Base-by-base conservation (phyloP, 1,284 basidiomycete species). In the Anthracocystis walkeri region DNA sequence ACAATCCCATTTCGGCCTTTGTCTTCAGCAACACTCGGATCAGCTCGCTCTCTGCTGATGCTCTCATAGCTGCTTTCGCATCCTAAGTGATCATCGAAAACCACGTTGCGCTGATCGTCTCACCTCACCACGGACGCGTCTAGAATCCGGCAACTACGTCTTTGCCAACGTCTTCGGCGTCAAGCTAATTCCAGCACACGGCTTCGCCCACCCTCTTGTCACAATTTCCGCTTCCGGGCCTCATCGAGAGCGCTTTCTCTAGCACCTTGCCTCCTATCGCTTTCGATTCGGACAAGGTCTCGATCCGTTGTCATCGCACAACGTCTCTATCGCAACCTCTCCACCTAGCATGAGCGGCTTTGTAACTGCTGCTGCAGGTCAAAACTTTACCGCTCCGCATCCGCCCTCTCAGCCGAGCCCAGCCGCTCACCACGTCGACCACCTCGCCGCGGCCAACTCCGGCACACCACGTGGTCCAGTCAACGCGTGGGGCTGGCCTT, bases 401-500 rank as follows among this genome's bases (percentile, higher is more conserved):
- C 65, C 60, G 7, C 35, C 58, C 20, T 61, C 51, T 7, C 73
- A 58, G 18, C 56, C 67, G 5, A 66, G 54, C 61, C 62, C 63
- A 20, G 63, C 49, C 25, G 57, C 51, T 12, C 64, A 65, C 25
- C 50, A 63, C 27, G 35, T 52, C 62, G 66, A 70, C 20, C 63
- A 65, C 7, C 56, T 63, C 29, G 58, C 49, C 40, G 46, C 58
- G 3, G 56, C 57, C 48, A 64, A 62, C 41, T 12, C 51, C 4
- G 35, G 41, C 41, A 41, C 59, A 27, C 61, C 67, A 23, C 61
- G 74, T 44, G 62, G 54, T 29, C 75, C 68, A 53, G 69, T 77
- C 62, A 77, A 77, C 70, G 75, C 75, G 23, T 77, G 75, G 75
- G 75, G 75, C 45, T 77, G 75, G 75, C 75, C 75, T 18, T 73